Evolutionary conservation across 2,329 filamentous ascomycete species (phyloP).

Genomic region (Sphaerulina vaccinii): DNA sequence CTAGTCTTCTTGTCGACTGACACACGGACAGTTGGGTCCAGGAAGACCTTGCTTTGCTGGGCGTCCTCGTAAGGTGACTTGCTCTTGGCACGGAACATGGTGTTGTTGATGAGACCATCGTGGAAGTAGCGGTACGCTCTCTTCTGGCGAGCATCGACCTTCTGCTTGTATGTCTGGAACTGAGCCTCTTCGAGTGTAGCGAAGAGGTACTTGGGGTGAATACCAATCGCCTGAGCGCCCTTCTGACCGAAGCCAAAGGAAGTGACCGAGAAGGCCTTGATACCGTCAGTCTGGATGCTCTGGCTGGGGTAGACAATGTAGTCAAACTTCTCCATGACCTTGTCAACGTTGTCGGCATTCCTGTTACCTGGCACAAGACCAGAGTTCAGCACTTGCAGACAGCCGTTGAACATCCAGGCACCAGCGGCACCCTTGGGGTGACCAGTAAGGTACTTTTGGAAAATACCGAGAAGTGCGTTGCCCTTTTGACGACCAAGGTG

Average conservation of each 20-base stretch:
- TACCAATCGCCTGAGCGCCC: constrained; percentile 93
- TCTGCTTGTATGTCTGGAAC: constrained; percentile 77
- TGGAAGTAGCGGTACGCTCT: constrained; percentile 99
- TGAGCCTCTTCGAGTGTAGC: constrained; percentile 86
- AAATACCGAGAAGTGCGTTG: constrained; percentile 92
- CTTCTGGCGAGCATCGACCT: constrained; percentile 93
- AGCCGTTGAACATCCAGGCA: constrained; percentile 99
- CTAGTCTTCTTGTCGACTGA: constrained; percentile 81
- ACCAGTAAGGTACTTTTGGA: constrained; percentile 98
- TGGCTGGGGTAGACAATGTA: constrained; percentile 96
- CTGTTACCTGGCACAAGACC: constrained; percentile 95
- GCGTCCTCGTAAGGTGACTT: constrained; percentile 86
- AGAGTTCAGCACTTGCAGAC: constrained; percentile 88
- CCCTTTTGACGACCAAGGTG: constrained; percentile 95
- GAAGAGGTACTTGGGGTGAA: constrained; percentile 94
- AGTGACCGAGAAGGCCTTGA: constrained; percentile 98
- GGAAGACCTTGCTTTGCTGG: constrained; percentile 81
- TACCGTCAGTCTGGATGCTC: constrained; percentile 91
- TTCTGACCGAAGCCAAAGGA: constrained; percentile 99
- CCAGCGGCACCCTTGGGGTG: constrained; percentile 99
- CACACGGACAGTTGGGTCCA: constrained; percentile 91
- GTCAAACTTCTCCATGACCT: constrained; percentile 95
- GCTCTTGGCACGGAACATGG: constrained; percentile 91
- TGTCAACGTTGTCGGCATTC: constrained; percentile 96
- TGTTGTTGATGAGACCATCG: constrained; percentile 97